Base-by-base conservation (phyloP, 108 stramenopile genomes). In the Asterionellopsis glacialis region DNA sequence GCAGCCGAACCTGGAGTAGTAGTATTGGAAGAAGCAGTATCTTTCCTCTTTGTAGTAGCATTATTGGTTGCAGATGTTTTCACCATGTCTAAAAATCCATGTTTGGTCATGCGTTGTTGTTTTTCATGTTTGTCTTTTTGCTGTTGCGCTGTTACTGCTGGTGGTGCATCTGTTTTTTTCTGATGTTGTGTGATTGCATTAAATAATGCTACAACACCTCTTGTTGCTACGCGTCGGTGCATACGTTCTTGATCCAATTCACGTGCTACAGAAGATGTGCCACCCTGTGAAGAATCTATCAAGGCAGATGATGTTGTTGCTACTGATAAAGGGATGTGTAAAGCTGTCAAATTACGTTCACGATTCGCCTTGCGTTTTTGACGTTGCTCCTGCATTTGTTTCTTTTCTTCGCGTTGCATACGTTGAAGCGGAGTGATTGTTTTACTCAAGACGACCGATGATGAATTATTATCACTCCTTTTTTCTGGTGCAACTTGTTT, bases 151-250 rank as follows among this genome's bases (percentile, higher is more conserved):
- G 25, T 11, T 39, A 12, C 58, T 14, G 19, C 9, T 21, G 23
- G 41, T 76, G 64, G 75, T 55, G 42, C 69, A 51, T 62, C 73
- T 25, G 54, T 45, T 18, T 49, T 40, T 9, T 50, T 40, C 14
- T 91, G 85, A 74, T 94, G 90, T 67, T 85, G 84, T 12, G 85
- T 60, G 61, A 94, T 91, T 21, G 93, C 87, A 70, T 95, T 95
- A 53, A 95, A 95, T 9, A 95, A 65, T 1, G 89, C 89, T 19
- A 95, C 93, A 13, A 95, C 93, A 62, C 93, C 93, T 22, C 90
- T 72, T 5, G 93, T 95, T 40, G 93, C 93, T 7, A 91, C 84
- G 21, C 90, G 70, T 45, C 93, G 77, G 69, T 89, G 93, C 21
- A 81, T 45, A 9, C 93, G 69, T 73, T 95, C 93, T 26, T 61